Evolutionary conservation across 495 filamentous ascomycete species (phyloP), one percentile per base, ranked within the genome.

Genomic region (Tuber calosporum): DNA sequence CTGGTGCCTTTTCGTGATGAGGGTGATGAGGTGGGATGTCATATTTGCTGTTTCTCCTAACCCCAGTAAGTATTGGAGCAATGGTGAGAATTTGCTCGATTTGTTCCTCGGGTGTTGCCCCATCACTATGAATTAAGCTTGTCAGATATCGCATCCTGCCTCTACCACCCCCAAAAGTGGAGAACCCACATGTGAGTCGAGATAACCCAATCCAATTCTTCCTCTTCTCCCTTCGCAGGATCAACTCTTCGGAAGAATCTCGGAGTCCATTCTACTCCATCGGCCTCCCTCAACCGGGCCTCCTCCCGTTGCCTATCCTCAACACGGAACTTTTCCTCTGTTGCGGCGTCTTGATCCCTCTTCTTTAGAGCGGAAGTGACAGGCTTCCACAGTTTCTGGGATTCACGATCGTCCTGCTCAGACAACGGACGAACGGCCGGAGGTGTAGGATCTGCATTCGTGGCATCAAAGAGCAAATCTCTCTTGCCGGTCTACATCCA

Each of bases 281-380:
- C 89, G 40, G 93, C 89, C 42, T 86, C 87, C 76, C 95, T 88
- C 81, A 88, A 88, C 53, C 93, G 91, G 2, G 96, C 92, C 80
- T 97, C 94, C 53, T 92, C 89, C 81, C 95, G 87, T 83, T 99
- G 95, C 78, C 85, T 88, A 74, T 98, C 93, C 81, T 99, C 95
- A 77, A 98, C 92, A 82, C 90, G 91, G 26, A 90, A 93, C 84
- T 99, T 99, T 81, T 97, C 95, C 58, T 94, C 93, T 11, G 95
- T 99, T 6, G 95, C 95, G 17, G 88, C 85, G 77, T 93, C 90
- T 80, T 99, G 96, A 79, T 99, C 92, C 70, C 89, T 87, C 40
- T 90, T 87, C 78, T 89, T 91, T 76, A 99, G 87, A 0, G 94
- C 95, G 75, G 89, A 83, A 17, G 90, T 90, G 1, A 93, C 96